phyloP scores from a whole-genome alignment of 495 filamentous ascomycete genomes.

The Margaritispora aquatica region DNA sequence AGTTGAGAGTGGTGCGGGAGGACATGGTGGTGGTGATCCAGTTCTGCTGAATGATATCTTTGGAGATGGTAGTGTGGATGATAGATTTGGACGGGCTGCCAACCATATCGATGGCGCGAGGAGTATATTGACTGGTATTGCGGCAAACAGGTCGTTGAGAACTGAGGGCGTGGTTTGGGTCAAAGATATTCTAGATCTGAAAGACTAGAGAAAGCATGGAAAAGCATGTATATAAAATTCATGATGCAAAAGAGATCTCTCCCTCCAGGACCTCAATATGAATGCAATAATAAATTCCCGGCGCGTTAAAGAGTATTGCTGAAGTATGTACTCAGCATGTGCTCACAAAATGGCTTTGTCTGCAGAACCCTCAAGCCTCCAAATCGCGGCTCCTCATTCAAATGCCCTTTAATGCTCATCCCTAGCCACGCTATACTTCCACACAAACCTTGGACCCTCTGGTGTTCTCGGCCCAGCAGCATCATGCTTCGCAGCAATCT shows the following conservation, averaged over 20 bases:
- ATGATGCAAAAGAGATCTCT: too few relatives aligned
- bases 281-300: too few relatives aligned
- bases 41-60: constrained; percentile 41
- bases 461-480: not conserved
- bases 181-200: constrained; percentile 34
- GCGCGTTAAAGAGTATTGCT: too few relatives aligned
- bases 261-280: too few relatives aligned
- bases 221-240: not conserved
- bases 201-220: not conserved
- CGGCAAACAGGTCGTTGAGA: constrained; percentile 48
- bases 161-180: constrained; percentile 44
- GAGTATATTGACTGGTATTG: constrained; percentile 52
- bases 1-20: constrained; percentile 32
- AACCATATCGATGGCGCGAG: constrained; percentile 48
- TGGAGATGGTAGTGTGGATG: constrained; percentile 30
- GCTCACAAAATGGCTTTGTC: too few relatives aligned
- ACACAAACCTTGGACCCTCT: not conserved
- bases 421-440: too few relatives aligned
- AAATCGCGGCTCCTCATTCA: too few relatives aligned
- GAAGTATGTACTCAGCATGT: too few relatives aligned
- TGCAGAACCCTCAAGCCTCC: too few relatives aligned
- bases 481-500: not conserved
- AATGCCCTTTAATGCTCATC: too few relatives aligned
- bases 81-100: constrained; percentile 37
- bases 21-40: constrained; percentile 40